These are phyloP conservation scores for Torulaspora franciscae DNA, from an alignment of 805 yeast species.

Conservation along the genomic window DNA sequence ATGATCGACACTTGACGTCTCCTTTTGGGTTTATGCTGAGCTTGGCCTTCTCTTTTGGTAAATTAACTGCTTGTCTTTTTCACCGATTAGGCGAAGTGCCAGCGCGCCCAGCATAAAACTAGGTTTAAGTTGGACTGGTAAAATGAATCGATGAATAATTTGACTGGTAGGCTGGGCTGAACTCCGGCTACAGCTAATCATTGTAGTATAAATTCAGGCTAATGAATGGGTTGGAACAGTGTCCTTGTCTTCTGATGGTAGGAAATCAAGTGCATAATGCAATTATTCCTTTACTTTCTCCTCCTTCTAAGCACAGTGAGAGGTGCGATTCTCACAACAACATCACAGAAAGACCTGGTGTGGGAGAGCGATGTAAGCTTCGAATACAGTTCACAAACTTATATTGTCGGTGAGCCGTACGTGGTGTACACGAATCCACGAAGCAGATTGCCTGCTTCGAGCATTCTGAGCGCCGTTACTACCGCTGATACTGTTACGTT, in stretches of 20 bases:
- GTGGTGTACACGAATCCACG: neutral
- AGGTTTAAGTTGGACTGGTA: neutral
- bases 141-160: neutral
- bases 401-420: conserved; percentile 11
- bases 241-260: neutral
- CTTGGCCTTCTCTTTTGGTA: neutral
- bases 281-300: conserved; percentile 1
- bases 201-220: neutral
- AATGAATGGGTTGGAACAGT: neutral
- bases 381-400: neutral
- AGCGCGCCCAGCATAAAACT: neutral
- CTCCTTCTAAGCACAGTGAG: conserved; percentile 2
- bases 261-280: conserved; percentile 2
- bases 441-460: conserved; percentile 7
- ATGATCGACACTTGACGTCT: neutral
- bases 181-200: neutral
- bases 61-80: conserved; percentile 1
- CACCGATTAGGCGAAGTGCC: neutral
- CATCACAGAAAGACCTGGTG: conserved; percentile 4
- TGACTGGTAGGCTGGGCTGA: neutral
- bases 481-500: neutral
- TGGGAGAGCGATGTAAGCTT: conserved; percentile 9
- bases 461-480: neutral
- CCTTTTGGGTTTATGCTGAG: neutral
- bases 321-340: neutral